Evolutionary conservation across 2,329 filamentous ascomycete genomes (phyloP).

Genomic region (Alternaria angustiovoidea): DNA sequence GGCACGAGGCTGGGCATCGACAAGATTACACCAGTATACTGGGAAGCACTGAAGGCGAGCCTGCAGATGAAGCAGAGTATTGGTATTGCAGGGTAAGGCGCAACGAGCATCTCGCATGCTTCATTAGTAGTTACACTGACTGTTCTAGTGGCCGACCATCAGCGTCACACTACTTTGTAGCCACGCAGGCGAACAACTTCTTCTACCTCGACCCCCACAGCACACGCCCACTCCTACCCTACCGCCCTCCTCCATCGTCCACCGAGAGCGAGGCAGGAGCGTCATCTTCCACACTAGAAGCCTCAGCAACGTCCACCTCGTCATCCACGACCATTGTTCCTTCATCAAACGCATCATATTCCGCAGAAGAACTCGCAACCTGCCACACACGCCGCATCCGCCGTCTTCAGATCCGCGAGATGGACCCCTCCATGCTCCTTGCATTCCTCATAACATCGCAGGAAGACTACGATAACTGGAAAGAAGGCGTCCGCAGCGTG

Average conservation of each 20-base stretch:
- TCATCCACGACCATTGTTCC: conserved; percentile 38
- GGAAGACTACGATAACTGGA: conserved; percentile 86
- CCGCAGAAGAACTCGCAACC: conserved; percentile 75
- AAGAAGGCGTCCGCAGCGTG: conserved; percentile 74
- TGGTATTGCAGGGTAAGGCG: conserved; percentile 85
- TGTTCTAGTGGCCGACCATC: conserved; percentile 80
- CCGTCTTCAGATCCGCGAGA: conserved; percentile 83
- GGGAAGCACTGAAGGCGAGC: conserved; percentile 86
- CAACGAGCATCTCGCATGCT: background rate
- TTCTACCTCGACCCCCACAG: conserved; percentile 97
- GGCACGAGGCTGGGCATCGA: conserved; percentile 92
- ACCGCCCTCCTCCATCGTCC: conserved; percentile 47
- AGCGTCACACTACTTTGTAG: conserved; percentile 82
- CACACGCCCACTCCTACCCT: conserved; percentile 78
- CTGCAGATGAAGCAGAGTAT: conserved; percentile 92
- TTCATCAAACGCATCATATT: conserved; percentile 58
- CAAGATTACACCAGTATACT: conserved; percentile 92
- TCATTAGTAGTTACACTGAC: conserved; percentile 16
- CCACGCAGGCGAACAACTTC: conserved; percentile 76
- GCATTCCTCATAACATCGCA: conserved; percentile 87
- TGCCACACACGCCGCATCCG: conserved; percentile 89
- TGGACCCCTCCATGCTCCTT: conserved; percentile 98
- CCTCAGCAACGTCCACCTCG: conserved; percentile 22
- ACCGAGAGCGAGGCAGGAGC: background rate
- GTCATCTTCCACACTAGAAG: conserved; percentile 7